Percentiles rank a stretch among this genome's conserved stretches.
Conservation (phyloP, 495 filamentous ascomycete species). For the Daldinia vernicosa region DNA sequence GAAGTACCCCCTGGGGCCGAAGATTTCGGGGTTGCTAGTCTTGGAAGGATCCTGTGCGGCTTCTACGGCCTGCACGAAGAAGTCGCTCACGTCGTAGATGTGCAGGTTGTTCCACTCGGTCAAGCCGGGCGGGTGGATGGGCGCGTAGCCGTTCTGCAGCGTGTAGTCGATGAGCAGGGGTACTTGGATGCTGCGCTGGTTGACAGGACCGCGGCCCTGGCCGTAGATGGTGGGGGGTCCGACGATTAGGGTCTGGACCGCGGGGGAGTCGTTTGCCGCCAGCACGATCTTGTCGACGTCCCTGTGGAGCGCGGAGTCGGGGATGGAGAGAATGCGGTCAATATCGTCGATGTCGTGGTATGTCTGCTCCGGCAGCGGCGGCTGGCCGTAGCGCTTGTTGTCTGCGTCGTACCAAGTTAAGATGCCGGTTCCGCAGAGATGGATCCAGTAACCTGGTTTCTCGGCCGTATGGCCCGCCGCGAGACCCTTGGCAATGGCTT, state of each 20-base stretch:
- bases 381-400: slow-evolving; percentile 53
- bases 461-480: slow-evolving; percentile 55
- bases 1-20: slow-evolving; percentile 79
- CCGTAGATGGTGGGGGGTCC: slow-evolving; percentile 86
- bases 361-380: slow-evolving; percentile 49
- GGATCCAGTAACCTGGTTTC: slow-evolving; percentile 60
- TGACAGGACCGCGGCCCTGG: slow-evolving; percentile 72
- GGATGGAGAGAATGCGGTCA: slow-evolving; percentile 49
- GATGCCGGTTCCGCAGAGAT: slow-evolving; percentile 58
- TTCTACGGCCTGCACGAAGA: slow-evolving; percentile 72
- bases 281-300: slow-evolving; percentile 58
- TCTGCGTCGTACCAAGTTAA: slow-evolving; percentile 56
- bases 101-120: slow-evolving; percentile 79
- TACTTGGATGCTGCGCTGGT: slow-evolving; percentile 72
- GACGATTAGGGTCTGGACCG: slow-evolving; percentile 74
- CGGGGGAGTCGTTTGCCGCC: slow-evolving; percentile 51
- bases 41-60: slow-evolving; percentile 59
- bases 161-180: slow-evolving; percentile 63
- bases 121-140: slow-evolving; percentile 70
- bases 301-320: slow-evolving; percentile 54
- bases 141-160: slow-evolving; percentile 68
- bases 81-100: slow-evolving; percentile 72
- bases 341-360: slow-evolving; percentile 53
- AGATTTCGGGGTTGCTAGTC: slow-evolving; percentile 64
- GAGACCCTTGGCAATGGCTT: slow-evolving; percentile 57